A percentile compares a stretch with the other conserved stretches of the same genome.
These are phyloP conservation scores for Ormosia emarginata DNA, from an alignment of 306 rosid species.

Conservation along the genomic window DNA sequence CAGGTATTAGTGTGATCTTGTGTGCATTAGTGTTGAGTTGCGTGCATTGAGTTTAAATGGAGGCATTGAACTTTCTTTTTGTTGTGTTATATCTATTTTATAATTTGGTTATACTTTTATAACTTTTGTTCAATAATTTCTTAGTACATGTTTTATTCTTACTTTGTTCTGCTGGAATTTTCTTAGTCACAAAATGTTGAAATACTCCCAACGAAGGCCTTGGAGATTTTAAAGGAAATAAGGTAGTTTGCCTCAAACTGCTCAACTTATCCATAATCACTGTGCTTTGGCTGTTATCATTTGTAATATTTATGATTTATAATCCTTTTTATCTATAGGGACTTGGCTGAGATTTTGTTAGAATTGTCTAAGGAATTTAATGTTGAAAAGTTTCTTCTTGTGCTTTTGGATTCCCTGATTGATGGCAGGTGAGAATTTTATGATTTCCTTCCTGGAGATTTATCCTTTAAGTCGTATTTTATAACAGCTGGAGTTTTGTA, in stretches of 20 bases:
- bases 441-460: neutral
- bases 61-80: neutral
- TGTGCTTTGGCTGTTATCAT: slow-evolving; percentile 7
- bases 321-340: slow-evolving; percentile 46
- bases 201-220: slow-evolving; percentile 59
- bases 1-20: slow-evolving; percentile 54
- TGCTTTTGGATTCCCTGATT: slow-evolving; percentile 78
- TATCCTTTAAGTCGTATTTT: neutral
- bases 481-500: slow-evolving; percentile 11
- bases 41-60: neutral
- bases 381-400: slow-evolving; percentile 57
- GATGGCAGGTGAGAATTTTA: slow-evolving; percentile 58
- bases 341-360: slow-evolving; percentile 50
- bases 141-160: neutral
- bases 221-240: slow-evolving; percentile 63
- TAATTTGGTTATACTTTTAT: neutral
- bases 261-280: neutral
- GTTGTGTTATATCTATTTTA: neutral
- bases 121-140: neutral
- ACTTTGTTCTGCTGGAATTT: slow-evolving; percentile 24
- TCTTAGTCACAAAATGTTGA: slow-evolving; percentile 69
- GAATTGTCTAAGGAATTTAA: slow-evolving; percentile 74
- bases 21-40: neutral
- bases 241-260: slow-evolving; percentile 47
- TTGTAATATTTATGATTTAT: slow-evolving; percentile 13